These are phyloP conservation scores for Pisolithus microcarpus DNA, from an alignment of 768 basidiomycete genomes.

Conservation along the genomic window DNA sequence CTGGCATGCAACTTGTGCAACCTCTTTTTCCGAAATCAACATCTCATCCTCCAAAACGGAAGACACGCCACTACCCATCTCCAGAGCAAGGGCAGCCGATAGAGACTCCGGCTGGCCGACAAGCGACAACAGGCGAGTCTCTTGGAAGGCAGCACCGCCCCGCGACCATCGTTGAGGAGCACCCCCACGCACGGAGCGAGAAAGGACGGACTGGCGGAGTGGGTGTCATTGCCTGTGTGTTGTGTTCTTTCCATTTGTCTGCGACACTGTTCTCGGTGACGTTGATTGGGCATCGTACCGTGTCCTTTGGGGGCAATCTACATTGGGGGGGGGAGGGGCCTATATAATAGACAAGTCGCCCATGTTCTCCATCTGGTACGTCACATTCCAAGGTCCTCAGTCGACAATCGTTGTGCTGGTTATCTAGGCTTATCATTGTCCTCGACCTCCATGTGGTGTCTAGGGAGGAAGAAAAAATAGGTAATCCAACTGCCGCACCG, in stretches of 20 bases:
- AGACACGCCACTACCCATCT: slow-evolving; percentile 46
- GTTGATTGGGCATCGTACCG: too few species aligned
- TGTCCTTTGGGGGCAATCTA: too few species aligned
- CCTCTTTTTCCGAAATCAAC: slow-evolving; percentile 34
- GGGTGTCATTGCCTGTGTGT: slow-evolving; percentile 24
- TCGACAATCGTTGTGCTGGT: too few species aligned
- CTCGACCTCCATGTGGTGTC: slow-evolving; percentile 57
- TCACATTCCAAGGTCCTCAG: too few species aligned
- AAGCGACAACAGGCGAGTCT: slow-evolving; percentile 62
- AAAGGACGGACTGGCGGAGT: slow-evolving; percentile 50
- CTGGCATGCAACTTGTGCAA: slow-evolving; percentile 59
- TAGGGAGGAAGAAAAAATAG: slow-evolving; percentile 62
- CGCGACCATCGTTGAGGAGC: slow-evolving; percentile 47
- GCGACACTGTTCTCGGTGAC: slow-evolving; percentile 43
- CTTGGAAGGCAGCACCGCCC: slow-evolving; percentile 64
- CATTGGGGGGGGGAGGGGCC: too few species aligned
- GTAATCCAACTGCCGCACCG: slow-evolving; percentile 43
- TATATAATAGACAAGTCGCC: too few species aligned
- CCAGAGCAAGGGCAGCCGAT: slow-evolving; percentile 63
- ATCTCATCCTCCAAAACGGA: slow-evolving; percentile 35
- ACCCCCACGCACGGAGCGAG: slow-evolving; percentile 43
- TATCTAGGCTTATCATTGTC: slow-evolving; percentile 69
- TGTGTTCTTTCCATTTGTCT: too few species aligned
- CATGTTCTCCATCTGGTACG: too few species aligned
- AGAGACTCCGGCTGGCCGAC: slow-evolving; percentile 68